Evolutionary conservation across 805 yeast genomes (phyloP).

Genomic region (Saccharomycopsis amapae): DNA sequence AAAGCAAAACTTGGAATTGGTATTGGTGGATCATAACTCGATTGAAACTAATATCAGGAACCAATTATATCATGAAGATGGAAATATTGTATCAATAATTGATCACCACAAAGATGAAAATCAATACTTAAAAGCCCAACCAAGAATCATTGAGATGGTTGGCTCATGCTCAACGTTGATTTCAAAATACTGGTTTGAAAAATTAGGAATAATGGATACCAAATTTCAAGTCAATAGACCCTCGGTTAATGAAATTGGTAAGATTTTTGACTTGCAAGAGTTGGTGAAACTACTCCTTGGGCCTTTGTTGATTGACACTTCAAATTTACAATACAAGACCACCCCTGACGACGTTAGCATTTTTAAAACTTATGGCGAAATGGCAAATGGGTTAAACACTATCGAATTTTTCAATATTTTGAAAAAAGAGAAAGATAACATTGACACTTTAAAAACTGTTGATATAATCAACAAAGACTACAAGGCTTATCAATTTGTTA

Average conservation of each 20-base stretch:
- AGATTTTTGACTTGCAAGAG: constrained; percentile 24
- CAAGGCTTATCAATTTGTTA: constrained; percentile 50
- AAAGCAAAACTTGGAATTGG: constrained; percentile 34
- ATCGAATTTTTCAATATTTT: constrained; percentile 26
- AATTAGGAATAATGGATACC: constrained; percentile 16
- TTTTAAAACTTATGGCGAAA: not conserved
- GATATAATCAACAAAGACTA: constrained; percentile 80
- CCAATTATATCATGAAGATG: constrained; percentile 25
- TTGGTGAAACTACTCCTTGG: constrained; percentile 46
- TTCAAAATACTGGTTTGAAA: constrained; percentile 48
- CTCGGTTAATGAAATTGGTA: constrained; percentile 13
- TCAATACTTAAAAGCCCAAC: constrained; percentile 41
- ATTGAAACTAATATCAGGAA: constrained; percentile 43
- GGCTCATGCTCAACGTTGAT: constrained; percentile 84
- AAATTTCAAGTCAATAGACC: constrained; percentile 13
- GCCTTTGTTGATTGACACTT: constrained; percentile 73
- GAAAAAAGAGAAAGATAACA: constrained; percentile 49
- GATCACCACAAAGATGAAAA: constrained; percentile 85
- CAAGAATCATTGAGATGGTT: constrained; percentile 50
- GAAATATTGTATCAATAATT: constrained; percentile 53
- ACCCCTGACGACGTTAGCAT: constrained; percentile 44
- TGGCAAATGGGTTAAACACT: constrained; percentile 14
- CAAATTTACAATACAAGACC: constrained; percentile 56
- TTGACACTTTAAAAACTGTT: constrained; percentile 48
- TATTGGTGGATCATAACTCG: constrained; percentile 79